phyloP scores from a whole-genome alignment of 352 stramenopile species.

The Phytophthora podocarpi region DNA sequence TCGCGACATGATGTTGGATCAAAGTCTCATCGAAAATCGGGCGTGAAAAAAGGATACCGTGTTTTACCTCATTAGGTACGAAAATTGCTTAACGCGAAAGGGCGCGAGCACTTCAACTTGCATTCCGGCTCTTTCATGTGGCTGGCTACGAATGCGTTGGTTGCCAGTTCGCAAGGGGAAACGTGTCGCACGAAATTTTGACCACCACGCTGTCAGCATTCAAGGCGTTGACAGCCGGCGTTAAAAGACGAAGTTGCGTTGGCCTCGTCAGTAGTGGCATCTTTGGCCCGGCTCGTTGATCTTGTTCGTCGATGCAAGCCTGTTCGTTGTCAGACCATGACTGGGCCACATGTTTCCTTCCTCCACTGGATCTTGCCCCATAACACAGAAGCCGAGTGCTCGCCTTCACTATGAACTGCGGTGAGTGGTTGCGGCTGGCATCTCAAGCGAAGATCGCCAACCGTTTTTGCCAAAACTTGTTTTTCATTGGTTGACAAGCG shows the following conservation, averaged over 20 bases:
- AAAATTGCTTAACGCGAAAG: conserved; percentile 17
- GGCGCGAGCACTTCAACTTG: conserved; percentile 35
- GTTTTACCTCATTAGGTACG: conserved; percentile 8
- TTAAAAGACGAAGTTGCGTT: conserved; percentile 7
- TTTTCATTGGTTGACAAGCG: conserved; percentile 4
- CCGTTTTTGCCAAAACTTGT: not conserved
- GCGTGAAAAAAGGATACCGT: conserved; percentile 10
- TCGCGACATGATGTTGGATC: conserved; percentile 33
- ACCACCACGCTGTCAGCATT: not conserved
- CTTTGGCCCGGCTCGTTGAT: not conserved
- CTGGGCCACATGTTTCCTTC: conserved; percentile 13
- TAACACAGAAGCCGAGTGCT: conserved; percentile 24
- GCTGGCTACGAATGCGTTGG: not conserved
- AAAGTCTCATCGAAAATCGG: conserved; percentile 12
- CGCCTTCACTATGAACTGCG: not conserved
- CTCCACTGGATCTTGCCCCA: conserved; percentile 20
- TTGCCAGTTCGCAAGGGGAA: conserved; percentile 8
- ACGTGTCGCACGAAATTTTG: conserved; percentile 25
- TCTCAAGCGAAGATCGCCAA: conserved; percentile 13
- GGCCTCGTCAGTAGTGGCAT: conserved; percentile 11
- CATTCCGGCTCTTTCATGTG: conserved; percentile 9
- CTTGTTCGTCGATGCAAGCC: not conserved
- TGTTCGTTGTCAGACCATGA: conserved; percentile 8
- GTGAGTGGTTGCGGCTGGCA: not conserved
- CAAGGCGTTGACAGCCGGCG: not conserved